Conservation (phyloP, 208 protist genomes). For the Spironucleus salmonicida region DNA sequence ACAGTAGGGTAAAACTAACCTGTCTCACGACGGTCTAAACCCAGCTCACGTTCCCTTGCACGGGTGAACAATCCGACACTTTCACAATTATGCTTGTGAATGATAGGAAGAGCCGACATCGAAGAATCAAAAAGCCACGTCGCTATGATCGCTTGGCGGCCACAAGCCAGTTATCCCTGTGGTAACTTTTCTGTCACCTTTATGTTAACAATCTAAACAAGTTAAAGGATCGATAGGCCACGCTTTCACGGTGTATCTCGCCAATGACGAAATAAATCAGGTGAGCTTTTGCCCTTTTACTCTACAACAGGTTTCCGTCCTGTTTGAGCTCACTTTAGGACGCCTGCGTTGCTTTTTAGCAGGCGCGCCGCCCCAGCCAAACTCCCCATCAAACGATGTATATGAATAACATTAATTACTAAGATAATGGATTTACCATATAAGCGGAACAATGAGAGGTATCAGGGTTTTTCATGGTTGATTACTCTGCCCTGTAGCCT, state of each 20-base stretch:
- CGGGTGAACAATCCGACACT: constrained; percentile 58
- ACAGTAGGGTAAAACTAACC: constrained; percentile 62
- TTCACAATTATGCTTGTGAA: constrained; percentile 56
- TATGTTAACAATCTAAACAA: constrained; percentile 51
- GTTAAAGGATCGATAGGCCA: constrained; percentile 62
- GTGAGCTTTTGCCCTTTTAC: constrained; percentile 57
- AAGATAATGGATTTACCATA: constrained; percentile 2
- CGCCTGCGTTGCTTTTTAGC: constrained; percentile 59
- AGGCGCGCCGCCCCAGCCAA: constrained; percentile 61
- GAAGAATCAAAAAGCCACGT: constrained; percentile 60
- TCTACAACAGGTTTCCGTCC: constrained; percentile 61
- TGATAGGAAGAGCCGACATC: constrained; percentile 60
- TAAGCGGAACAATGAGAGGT: constrained; percentile 26
- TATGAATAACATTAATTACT: constrained; percentile 33
- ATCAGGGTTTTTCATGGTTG: constrained; percentile 61
- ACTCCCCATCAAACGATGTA: constrained; percentile 57
- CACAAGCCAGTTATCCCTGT: constrained; percentile 65
- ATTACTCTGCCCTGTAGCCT: constrained; percentile 56
- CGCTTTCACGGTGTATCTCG: constrained; percentile 58
- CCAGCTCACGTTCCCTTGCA: constrained; percentile 60
- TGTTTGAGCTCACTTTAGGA: constrained; percentile 58
- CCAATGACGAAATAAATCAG: constrained; percentile 63
- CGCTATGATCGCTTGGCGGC: constrained; percentile 60
- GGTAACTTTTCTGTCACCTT: constrained; percentile 65
- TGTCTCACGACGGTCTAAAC: constrained; percentile 65